phyloP scores from a whole-genome alignment of 2,329 filamentous ascomycete species.

The Apiospora saccharicola region DNA sequence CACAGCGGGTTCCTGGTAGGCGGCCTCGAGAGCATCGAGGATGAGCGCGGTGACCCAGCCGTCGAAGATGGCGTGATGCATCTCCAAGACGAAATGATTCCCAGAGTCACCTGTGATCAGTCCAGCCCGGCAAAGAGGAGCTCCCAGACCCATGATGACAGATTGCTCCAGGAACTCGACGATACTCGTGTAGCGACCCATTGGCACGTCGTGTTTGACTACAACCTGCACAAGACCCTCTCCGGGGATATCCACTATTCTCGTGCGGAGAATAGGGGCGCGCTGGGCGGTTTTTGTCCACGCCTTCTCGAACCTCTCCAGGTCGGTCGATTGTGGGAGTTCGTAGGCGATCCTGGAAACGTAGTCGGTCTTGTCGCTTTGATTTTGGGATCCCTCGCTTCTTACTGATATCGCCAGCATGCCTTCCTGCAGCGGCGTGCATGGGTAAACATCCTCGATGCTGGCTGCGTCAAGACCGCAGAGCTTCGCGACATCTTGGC shows the following conservation, averaged over 20 bases:
- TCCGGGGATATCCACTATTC: background rate
- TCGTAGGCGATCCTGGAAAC: background rate
- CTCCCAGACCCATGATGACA: background rate
- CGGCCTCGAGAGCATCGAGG: background rate
- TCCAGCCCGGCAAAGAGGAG: background rate
- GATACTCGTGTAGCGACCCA: background rate
- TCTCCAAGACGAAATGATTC: background rate
- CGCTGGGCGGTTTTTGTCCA: background rate
- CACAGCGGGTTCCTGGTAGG: background rate
- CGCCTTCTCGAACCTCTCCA: background rate
- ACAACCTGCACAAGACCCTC: slow-evolving; percentile 1
- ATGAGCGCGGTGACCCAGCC: background rate
- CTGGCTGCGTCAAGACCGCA: background rate
- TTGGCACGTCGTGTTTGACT: background rate
- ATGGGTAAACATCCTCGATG: slow-evolving; percentile 22
- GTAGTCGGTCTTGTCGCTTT: background rate
- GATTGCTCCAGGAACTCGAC: background rate
- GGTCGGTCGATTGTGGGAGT: background rate
- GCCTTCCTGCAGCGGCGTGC: slow-evolving; percentile 24
- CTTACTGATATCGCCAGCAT: slow-evolving; percentile 11
- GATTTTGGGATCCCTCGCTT: background rate
- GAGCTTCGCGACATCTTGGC: background rate
- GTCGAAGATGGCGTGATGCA: slow-evolving; percentile 20
- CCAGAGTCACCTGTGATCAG: background rate
- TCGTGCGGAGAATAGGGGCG: background rate